phyloP scores from a whole-genome alignment of 495 filamentous ascomycete genomes.

The Penicillium bialowiezense region DNA sequence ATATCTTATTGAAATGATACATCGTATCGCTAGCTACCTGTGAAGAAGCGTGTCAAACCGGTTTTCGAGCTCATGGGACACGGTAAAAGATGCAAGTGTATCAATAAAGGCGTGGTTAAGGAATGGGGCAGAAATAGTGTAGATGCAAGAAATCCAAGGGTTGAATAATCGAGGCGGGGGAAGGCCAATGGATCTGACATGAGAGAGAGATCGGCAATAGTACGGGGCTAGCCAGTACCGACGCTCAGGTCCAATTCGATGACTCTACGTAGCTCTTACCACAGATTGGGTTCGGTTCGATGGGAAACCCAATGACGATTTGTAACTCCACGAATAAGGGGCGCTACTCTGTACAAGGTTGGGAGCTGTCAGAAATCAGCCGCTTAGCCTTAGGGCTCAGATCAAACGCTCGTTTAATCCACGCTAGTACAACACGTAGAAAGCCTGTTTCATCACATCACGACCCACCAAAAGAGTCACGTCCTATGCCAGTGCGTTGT shows the following conservation, averaged over 20 bases:
- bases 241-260: no score
- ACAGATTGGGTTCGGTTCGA: no score
- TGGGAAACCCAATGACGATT: not conserved
- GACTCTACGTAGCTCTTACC: no score
- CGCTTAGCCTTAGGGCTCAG: not conserved
- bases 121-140: not conserved
- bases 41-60: slow-evolving; percentile 10
- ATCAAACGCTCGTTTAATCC: slow-evolving; percentile 10
- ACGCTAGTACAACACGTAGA: not conserved
- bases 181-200: slow-evolving; percentile 12
- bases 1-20: not conserved
- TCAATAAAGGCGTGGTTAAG: slow-evolving; percentile 1
- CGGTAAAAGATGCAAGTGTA: not conserved
- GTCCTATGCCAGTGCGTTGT: slow-evolving; percentile 9
- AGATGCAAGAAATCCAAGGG: slow-evolving; percentile 2
- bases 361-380: slow-evolving; percentile 16
- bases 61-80: slow-evolving; percentile 7
- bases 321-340: not conserved
- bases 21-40: not conserved
- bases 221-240: not conserved
- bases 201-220: slow-evolving; percentile 15
- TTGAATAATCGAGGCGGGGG: not conserved
- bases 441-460: not conserved
- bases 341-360: not conserved
- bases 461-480: slow-evolving; percentile 1